Evolutionary conservation across 1,139 yeast species (phyloP).

Genomic region (Zygosaccharomyces pseudobailii): DNA sequence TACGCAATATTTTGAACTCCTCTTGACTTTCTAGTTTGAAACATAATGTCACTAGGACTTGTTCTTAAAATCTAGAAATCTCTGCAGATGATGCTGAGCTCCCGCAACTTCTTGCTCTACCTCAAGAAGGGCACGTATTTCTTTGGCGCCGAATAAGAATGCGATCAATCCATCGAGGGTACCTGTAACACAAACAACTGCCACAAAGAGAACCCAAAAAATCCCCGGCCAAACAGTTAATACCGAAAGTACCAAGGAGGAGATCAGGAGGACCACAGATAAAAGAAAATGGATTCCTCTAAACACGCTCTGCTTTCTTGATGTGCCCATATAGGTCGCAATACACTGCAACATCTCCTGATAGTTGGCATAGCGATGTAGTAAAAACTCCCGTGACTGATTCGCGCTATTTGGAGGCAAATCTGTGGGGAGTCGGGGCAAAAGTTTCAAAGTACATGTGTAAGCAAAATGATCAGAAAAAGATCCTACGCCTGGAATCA

Average conservation of each 20-base stretch:
- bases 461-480: slow-evolving; percentile 94
- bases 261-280: slow-evolving; percentile 49
- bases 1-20: too few relatives aligned
- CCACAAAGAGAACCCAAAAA: slow-evolving; percentile 49
- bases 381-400: slow-evolving; percentile 10
- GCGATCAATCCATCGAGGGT: slow-evolving; percentile 74
- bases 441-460: slow-evolving; percentile 46
- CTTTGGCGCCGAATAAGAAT: slow-evolving; percentile 71
- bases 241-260: slow-evolving; percentile 52
- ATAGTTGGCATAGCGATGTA: slow-evolving; percentile 41
- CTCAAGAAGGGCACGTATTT: slow-evolving; percentile 71
- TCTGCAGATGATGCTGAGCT: slow-evolving; percentile 25
- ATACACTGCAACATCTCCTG: slow-evolving; percentile 55
- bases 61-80: slow-evolving; percentile 11
- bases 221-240: slow-evolving; percentile 65
- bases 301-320: slow-evolving; percentile 59
- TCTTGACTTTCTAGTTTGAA: too few relatives aligned
- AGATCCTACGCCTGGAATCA: slow-evolving; percentile 58
- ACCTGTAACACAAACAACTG: slow-evolving; percentile 59
- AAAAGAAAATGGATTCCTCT: slow-evolving; percentile 59
- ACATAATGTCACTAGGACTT: not conserved
- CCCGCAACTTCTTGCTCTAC: slow-evolving; percentile 58
- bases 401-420: slow-evolving; percentile 4
- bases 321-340: slow-evolving; percentile 48
- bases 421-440: slow-evolving; percentile 13